Evolutionary conservation across 2,329 filamentous ascomycete genomes (phyloP), one percentile per base, ranked within the genome.

Genomic region (Bipolaris gigantea): DNA sequence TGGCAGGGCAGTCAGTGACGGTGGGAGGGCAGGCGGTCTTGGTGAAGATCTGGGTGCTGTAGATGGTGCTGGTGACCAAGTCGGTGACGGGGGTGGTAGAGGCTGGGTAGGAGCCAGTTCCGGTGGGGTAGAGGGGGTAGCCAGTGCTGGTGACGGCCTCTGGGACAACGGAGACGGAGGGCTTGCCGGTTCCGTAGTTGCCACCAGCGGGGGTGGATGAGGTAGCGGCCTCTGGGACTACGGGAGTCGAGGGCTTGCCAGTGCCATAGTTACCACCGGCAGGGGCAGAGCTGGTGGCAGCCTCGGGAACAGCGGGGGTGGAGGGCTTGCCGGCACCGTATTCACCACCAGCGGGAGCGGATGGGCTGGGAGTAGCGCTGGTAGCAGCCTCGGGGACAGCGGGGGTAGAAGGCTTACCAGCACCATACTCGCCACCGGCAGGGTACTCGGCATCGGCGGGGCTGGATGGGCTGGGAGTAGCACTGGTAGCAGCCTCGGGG

Each of bases 11-110:
- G 53, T 55, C 33, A 39, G 53, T 55, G 43, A 55, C 53, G 15
- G 30, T 38, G 16, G 53, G 39, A 19, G 53, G 42, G 48, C 53
- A 55, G 10, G 48, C 48, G 39, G 48, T 52, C 42, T 38, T 47
- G 49, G 77, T 77, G 65, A 75, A 66, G 63, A 75, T 65, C 63
- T 73, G 71, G 52, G 77, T 80, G 55, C 70, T 67, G 73, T 75
- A 79, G 67, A 77, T 73, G 55, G 73, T 75, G 43, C 73, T 76
- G 57, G 73, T 74, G 51, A 73, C 72, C 52, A 63, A 47, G 53
- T 69, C 66, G 50, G 71, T 75, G 53, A 75, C 69, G 47, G 72
- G 63, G 53, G 76, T 74, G 23, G 76, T 56, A 6, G 55, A 59
- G 56, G 69, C 69, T 50, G 60, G 57, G 38, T 46, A 56, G 38